phyloP scores from a whole-genome alignment of 208 protist genomes.

The Zelonia costaricensis region DNA sequence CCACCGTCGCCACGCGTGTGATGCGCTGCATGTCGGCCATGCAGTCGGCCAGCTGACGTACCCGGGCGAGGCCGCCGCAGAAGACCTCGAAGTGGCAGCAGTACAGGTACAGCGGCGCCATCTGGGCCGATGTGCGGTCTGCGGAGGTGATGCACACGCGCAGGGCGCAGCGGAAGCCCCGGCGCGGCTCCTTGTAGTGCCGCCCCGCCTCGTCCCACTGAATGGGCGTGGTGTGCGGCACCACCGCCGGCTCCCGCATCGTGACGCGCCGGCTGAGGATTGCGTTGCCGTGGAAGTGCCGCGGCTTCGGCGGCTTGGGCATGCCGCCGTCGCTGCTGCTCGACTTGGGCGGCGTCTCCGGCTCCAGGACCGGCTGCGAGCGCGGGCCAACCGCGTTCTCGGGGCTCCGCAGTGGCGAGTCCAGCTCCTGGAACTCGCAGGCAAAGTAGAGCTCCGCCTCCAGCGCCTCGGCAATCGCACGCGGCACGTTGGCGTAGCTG shows the following conservation, averaged over 20 bases:
- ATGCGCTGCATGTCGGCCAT: conserved; percentile 53
- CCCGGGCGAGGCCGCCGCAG: conserved; percentile 62
- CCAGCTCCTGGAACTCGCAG: conserved; percentile 83
- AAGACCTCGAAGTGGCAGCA: conserved; percentile 84
- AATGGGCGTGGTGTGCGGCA: conserved; percentile 49
- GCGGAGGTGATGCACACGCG: conserved; percentile 38
- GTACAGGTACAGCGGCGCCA: conserved; percentile 73
- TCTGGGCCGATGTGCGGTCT: conserved; percentile 29
- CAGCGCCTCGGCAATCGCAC: conserved; percentile 60
- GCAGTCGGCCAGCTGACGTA: conserved; percentile 67
- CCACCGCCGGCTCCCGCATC: conserved; percentile 38
- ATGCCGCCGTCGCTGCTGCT: background rate
- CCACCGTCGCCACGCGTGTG: conserved; percentile 10
- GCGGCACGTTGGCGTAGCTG: conserved; percentile 57
- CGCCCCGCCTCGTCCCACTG: conserved; percentile 55
- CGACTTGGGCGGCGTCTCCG: background rate
- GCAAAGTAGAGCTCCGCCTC: conserved; percentile 63
- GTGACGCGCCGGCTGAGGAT: conserved; percentile 49
- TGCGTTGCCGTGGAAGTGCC: conserved; percentile 81
- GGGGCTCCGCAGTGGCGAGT: conserved; percentile 27
- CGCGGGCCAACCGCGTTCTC: conserved; percentile 53
- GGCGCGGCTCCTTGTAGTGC: conserved; percentile 46
- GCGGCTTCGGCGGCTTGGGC: conserved; percentile 1
- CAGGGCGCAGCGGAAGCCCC: conserved; percentile 56
- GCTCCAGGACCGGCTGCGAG: conserved; percentile 26